These are phyloP conservation scores for Colletotrichum cuscutae DNA, from an alignment of 2,329 filamentous ascomycete genomes.

Conservation along the genomic window DNA sequence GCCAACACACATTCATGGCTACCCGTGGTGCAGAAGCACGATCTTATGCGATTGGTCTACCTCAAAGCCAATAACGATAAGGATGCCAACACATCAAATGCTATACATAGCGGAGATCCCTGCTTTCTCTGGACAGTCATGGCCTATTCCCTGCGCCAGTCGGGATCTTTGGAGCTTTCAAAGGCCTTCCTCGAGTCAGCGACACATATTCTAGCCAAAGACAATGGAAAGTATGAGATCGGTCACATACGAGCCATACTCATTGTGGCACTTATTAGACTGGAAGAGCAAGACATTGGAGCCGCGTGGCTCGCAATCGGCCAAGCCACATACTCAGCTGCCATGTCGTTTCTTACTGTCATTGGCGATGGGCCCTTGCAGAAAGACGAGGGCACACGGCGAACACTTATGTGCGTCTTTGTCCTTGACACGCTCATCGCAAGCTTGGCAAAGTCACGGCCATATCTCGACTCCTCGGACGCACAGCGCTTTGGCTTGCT, in stretches of 20 bases:
- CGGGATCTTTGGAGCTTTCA: not conserved
- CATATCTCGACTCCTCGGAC: slow-evolving; percentile 3
- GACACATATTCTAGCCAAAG: not conserved
- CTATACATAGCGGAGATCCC: not conserved
- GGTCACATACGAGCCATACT: slow-evolving; percentile 15
- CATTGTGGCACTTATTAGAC: slow-evolving; percentile 7
- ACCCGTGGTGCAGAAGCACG: slow-evolving; percentile 25
- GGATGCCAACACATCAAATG: not conserved
- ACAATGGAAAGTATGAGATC: not conserved
- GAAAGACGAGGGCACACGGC: not conserved
- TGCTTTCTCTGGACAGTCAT: slow-evolving; percentile 21
- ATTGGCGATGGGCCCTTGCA: not conserved
- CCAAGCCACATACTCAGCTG: slow-evolving; percentile 5
- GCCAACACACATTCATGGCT: slow-evolving; percentile 14
- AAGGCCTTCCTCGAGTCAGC: not conserved
- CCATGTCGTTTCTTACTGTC: not conserved
- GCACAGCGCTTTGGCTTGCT: not conserved
- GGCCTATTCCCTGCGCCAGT: slow-evolving; percentile 2
- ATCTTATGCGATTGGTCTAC: slow-evolving; percentile 12
- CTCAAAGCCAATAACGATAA: not conserved
- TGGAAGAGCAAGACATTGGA: not conserved
- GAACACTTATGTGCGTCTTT: slow-evolving; percentile 12
- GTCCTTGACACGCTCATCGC: slow-evolving; percentile 23
- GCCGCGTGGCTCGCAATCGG: slow-evolving; percentile 27
- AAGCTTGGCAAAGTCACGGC: slow-evolving; percentile 3